These are phyloP conservation scores for Suillus discolor DNA, from an alignment of 768 basidiomycete species.

Conservation along the genomic window DNA sequence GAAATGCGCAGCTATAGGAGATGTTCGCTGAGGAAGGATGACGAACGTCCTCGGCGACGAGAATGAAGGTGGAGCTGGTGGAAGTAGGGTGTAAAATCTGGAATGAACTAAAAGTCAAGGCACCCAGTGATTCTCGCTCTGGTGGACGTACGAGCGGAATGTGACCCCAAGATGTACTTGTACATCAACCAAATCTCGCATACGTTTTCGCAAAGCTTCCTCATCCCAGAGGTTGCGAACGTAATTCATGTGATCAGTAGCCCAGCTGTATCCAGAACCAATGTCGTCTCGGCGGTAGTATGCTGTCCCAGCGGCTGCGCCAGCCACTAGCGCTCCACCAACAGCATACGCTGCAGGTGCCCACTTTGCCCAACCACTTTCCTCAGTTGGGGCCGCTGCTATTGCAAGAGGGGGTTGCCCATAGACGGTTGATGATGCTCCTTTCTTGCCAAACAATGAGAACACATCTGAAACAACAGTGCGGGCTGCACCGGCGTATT, in stretches of 20 bases:
- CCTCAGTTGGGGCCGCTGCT: slow-evolving; percentile 28
- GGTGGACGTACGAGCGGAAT: slow-evolving; percentile 67
- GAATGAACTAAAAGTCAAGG: slow-evolving; percentile 9
- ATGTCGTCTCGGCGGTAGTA: slow-evolving; percentile 83
- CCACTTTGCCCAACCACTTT: slow-evolving; percentile 61
- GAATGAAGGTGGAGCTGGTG: slow-evolving; percentile 63
- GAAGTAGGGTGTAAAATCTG: slow-evolving; percentile 83
- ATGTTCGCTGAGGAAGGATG: slow-evolving; percentile 60
- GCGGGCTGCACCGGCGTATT: slow-evolving; percentile 67
- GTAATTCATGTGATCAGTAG: slow-evolving; percentile 88
- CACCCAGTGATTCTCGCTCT: neutral
- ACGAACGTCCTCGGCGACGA: slow-evolving; percentile 72
- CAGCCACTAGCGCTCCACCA: slow-evolving; percentile 76
- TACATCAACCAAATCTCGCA: slow-evolving; percentile 63
- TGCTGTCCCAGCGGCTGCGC: slow-evolving; percentile 82
- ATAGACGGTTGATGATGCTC: slow-evolving; percentile 32
- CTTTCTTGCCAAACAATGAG: slow-evolving; percentile 54
- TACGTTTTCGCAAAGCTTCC: slow-evolving; percentile 55
- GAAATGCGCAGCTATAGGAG: slow-evolving; percentile 56
- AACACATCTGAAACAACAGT: slow-evolving; percentile 64
- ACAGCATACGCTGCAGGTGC: slow-evolving; percentile 69
- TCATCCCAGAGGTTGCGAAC: slow-evolving; percentile 87
- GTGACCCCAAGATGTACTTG: slow-evolving; percentile 63
- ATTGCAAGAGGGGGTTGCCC: slow-evolving; percentile 32
- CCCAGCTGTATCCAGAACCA: slow-evolving; percentile 69